Evolutionary conservation across 2,329 filamentous ascomycete genomes (phyloP), one percentile per base, ranked within the genome.

Genomic region (Calonectria multiphialidica): DNA sequence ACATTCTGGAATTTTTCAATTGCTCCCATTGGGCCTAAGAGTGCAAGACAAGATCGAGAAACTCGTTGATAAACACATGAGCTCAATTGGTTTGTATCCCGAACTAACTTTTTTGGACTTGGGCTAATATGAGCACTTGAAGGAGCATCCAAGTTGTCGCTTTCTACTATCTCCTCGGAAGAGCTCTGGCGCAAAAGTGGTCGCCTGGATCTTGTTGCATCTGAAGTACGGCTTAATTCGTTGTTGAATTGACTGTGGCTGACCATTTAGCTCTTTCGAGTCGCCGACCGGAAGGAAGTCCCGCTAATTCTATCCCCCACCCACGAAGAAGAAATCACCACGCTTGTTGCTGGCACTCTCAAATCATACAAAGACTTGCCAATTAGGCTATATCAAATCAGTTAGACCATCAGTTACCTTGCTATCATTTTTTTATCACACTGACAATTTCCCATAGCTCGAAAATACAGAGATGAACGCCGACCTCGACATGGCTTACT

Each of bases 241-340:
- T 18, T 9, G 5, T 5, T 37, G 3, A 3, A 55, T 23, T n/a
- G 28, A 30, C 30, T 68, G 49, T 53, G 30, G n/a, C 79, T 84
- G 53, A 84, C 66, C 50, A 35, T 55, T 6, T 78, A 97, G 92
- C 89, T 98, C 23, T 96, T 98, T 77, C 91, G 90, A 49, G 90
- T 98, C 57, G 85, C 89, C 53, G 97, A 98, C 83, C 91, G 97
- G 68, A 97, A 94, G 82, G 90, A 93, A 8, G 87, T 89, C 1
- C 88, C 90, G 5, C 94, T 94, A 73, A 88, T 99, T 35, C 89
- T 99, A 5, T 93, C 95, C 1, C 97, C 97, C 1, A 99, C 97
- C 0, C 97, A 99, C 74, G 97, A 99, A 81, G 97, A 99, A 82
- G 97, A 99, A 81, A 97, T 99, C 77, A 99, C 97, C 0, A 86